phyloP scores from a whole-genome alignment of 176 grass and related monocot genomes.

The Cenchrus fungigraminus region DNA sequence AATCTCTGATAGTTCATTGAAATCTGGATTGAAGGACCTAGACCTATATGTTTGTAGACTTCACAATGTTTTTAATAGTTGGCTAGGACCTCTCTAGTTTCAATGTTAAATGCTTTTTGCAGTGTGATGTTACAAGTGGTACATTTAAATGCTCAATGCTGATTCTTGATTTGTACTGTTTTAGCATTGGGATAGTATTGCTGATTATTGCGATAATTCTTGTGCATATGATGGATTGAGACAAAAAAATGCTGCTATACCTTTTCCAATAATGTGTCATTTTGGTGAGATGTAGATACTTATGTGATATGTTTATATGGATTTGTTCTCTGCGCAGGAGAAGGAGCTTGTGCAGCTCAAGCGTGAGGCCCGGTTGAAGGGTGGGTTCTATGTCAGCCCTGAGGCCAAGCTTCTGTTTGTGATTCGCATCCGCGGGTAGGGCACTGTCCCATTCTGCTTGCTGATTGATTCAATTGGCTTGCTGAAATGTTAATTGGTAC shows the following conservation, averaged over 20 bases:
- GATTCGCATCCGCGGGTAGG: conserved; percentile 80
- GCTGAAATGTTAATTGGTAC: not conserved
- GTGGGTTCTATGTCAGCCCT: conserved; percentile 92
- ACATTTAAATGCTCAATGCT: not conserved
- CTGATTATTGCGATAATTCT: not conserved
- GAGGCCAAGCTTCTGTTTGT: conserved; percentile 91
- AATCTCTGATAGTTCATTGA: not conserved
- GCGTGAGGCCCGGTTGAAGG: conserved; percentile 88
- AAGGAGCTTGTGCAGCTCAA: conserved; percentile 89
- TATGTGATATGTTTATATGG: not conserved
- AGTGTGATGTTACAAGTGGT: not conserved
- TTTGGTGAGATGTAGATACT: not conserved
- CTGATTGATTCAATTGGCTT: not conserved
- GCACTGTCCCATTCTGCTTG: not conserved
- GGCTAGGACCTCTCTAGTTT: not conserved
- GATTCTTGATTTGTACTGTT: not conserved
- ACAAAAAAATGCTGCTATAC: not conserved
- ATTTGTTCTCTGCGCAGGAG: conserved; percentile 48
- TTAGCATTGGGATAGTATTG: not conserved
- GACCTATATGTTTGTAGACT: not conserved
- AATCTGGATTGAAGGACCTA: not conserved
- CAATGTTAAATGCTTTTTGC: not conserved
- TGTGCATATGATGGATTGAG: not conserved
- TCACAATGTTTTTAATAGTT: not conserved
- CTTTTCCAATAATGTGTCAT: not conserved